Evolutionary conservation across 2,329 filamentous ascomycete genomes (phyloP), one percentile per base, ranked within the genome.

Genomic region (Exophiala lecanii-corni): DNA sequence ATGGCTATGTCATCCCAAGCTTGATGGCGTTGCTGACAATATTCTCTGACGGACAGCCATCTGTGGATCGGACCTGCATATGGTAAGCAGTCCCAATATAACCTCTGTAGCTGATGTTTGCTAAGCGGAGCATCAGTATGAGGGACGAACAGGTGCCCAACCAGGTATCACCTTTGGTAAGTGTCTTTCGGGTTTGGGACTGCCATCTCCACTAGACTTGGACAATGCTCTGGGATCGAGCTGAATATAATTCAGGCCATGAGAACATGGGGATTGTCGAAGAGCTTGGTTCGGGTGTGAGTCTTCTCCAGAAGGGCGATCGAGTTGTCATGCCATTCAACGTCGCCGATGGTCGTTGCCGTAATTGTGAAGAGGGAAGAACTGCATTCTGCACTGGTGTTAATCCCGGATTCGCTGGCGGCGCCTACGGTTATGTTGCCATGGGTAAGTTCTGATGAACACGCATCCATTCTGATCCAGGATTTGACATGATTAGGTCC

Each of bases 311-410:
- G 54, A 76, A 79, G 50, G 78, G 79, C 2, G 79, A 83, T 48
- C 71, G 79, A 2, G 74, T 83, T 3, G 78, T 82, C 2, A 72
- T 82, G 59, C 79, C 79, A 0, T 82, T 82, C 65, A 82, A 82
- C 42, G 78, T 81, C 1, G 78, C 78, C 5, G 76, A 81, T 52
- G 78, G 78, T 1, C 69, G 78, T 9, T 83, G 79, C 59, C 70
- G 72, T 13, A 81, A 81, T 53, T 82, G 79, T 45, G 79, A 82
- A 54, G 75, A 82, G 50, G 78, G 79, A 2, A 72, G 71, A 45
- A 82, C 79, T 1, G 79, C 78, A 0, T 82, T 82, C 54, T 82
- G 79, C 57, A 83, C 79, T 0, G 79, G 79, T 44, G 73, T 79
- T 2, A 79, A 79, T 53, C 74, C 74, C 1, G 76, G 75, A 0